phyloP scores from a whole-genome alignment of 768 basidiomycete genomes.

The Leccinum pellstonianum region DNA sequence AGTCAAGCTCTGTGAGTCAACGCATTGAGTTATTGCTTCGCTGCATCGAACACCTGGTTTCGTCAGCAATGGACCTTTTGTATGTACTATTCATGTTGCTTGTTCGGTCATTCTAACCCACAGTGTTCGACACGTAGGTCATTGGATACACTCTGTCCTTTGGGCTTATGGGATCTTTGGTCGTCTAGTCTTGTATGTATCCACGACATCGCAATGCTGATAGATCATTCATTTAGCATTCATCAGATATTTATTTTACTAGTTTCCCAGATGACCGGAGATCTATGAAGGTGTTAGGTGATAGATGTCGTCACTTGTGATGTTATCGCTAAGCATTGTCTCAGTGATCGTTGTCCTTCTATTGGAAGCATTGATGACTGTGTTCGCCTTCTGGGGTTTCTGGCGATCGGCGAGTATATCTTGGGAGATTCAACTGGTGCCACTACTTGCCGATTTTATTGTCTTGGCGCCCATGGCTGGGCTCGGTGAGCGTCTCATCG shows the following conservation, averaged over 20 bases:
- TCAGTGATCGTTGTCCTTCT: background rate
- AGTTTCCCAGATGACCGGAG: background rate
- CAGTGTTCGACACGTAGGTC: background rate
- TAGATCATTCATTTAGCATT: background rate
- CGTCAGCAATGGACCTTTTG: background rate
- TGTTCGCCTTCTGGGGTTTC: background rate
- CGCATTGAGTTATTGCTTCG: background rate
- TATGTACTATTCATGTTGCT: background rate
- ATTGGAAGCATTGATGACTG: background rate
- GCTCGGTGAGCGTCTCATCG: too few relatives aligned
- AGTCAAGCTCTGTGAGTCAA: background rate
- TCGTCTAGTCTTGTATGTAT: background rate
- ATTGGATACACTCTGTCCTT: conserved; percentile 20
- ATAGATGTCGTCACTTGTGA: background rate
- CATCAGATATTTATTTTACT: background rate
- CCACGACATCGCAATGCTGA: background rate
- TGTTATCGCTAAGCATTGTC: background rate
- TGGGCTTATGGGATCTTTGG: conserved; percentile 9
- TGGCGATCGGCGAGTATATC: background rate
- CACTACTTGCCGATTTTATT: too few relatives aligned
- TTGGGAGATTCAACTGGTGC: too few relatives aligned
- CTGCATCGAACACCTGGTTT: background rate
- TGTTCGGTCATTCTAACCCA: background rate
- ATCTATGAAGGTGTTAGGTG: background rate
- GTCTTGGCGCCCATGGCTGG: too few relatives aligned